Conservation (phyloP, 106 monocot species). For the Gastrodia elata region DNA sequence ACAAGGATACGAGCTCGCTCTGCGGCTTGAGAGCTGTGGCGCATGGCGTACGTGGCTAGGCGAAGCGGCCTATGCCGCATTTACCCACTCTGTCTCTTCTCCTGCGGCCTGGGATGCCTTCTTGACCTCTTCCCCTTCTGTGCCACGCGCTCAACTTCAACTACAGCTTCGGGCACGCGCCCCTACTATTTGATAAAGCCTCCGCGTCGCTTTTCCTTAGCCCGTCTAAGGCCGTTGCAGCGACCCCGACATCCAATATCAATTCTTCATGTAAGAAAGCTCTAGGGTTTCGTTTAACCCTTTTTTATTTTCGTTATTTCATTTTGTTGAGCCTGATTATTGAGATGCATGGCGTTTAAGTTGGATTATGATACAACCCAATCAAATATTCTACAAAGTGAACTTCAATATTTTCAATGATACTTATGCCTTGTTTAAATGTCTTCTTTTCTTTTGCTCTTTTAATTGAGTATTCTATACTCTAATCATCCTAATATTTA, state of each 20-base stretch:
- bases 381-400: too few relatives aligned
- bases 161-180: slow-evolving; percentile 81
- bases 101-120: slow-evolving; percentile 81
- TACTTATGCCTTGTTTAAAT: too few relatives aligned
- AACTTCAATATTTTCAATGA: too few relatives aligned
- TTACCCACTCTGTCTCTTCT: slow-evolving; percentile 54
- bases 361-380: too few relatives aligned
- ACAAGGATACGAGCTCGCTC: slow-evolving; percentile 75
- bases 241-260: slow-evolving; percentile 23
- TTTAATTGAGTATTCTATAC: too few relatives aligned
- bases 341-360: not conserved
- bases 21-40: slow-evolving; percentile 57
- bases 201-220: slow-evolving; percentile 44
- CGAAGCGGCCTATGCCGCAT: slow-evolving; percentile 53
- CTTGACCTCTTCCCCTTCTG: slow-evolving; percentile 28
- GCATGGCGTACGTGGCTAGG: slow-evolving; percentile 89
- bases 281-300: not conserved
- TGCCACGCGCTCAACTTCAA: slow-evolving; percentile 26
- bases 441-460: too few relatives aligned
- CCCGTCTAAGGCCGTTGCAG: not conserved
- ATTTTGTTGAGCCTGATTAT: not conserved
- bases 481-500: too few relatives aligned
- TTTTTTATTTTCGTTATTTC: slow-evolving; percentile 3
- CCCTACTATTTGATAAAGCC: slow-evolving; percentile 84
- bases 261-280: slow-evolving; percentile 42